phyloP scores from a whole-genome alignment of 2,329 filamentous ascomycete species.

The Nigrospora sphaerica region DNA sequence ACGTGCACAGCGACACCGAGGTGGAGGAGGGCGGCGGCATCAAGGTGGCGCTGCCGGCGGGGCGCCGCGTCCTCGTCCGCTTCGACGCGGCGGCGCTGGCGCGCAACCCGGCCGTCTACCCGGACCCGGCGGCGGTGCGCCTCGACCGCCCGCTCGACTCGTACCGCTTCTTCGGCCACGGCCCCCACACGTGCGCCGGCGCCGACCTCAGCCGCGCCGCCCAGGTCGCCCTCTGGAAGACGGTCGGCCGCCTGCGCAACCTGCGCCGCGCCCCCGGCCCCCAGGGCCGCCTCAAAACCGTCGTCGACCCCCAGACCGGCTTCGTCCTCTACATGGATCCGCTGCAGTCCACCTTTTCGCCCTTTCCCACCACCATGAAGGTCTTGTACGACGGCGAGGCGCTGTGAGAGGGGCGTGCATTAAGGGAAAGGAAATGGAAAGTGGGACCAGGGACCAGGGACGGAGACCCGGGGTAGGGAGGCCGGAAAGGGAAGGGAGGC shows the following conservation, averaged over 20 bases:
- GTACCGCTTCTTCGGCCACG: conserved; percentile 46
- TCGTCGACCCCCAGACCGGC: background rate
- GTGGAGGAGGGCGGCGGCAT: conserved; percentile 30
- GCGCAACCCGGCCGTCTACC: conserved; percentile 39
- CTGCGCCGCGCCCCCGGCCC: conserved; percentile 13
- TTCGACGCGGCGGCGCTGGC: conserved; percentile 35
- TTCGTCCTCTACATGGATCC: background rate
- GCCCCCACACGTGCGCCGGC: conserved; percentile 44
- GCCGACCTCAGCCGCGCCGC: conserved; percentile 29
- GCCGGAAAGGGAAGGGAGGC: no score
- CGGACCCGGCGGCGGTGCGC: conserved; percentile 40
- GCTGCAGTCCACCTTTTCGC: background rate
- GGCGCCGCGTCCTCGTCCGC: conserved; percentile 34
- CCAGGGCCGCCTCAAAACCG: conserved; percentile 14
- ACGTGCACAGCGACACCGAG: conserved; percentile 12
- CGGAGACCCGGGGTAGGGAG: no score
- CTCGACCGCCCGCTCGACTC: conserved; percentile 40
- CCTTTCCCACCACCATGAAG: conserved; percentile 2
- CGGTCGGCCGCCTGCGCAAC: conserved; percentile 14
- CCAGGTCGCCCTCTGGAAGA: conserved; percentile 14
- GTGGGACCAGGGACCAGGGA: no score
- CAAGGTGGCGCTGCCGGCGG: background rate
- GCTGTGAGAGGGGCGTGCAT: no score
- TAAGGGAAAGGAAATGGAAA: no score
- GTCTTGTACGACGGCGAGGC: background rate